Conservation (phyloP, 805 yeast genomes). For the Isabelozyma heimii region DNA sequence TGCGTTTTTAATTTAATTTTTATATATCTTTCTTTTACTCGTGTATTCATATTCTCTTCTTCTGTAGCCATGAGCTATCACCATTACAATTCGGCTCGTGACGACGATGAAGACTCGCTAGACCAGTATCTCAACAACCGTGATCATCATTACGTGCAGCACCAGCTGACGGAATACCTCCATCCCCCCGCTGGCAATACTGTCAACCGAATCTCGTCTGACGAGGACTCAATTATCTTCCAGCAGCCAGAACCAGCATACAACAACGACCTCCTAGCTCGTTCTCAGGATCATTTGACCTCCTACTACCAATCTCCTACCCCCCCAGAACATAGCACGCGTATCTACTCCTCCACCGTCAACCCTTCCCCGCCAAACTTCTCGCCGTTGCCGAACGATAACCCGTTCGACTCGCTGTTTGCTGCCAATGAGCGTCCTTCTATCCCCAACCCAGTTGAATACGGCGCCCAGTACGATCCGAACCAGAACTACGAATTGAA, state of each 20-base stretch:
- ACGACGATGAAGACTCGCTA: background rate
- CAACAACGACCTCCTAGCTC: conserved; percentile 8
- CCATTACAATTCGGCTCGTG: background rate
- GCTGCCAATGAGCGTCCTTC: conserved; percentile 2
- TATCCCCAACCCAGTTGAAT: conserved; percentile 7
- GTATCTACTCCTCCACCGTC: background rate
- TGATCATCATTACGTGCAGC: background rate
- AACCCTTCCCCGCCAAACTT: conserved; percentile 11
- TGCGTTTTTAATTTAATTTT: background rate
- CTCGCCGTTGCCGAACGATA: conserved; percentile 10
- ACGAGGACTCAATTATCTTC: conserved; percentile 21
- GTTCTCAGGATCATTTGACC: conserved; percentile 17
- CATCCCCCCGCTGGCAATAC: background rate
- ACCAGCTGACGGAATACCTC: background rate
- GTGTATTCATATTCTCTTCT: too few relatives aligned
- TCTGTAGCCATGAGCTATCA: background rate
- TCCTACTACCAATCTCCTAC: conserved; percentile 18
- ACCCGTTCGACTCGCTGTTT: conserved; percentile 11
- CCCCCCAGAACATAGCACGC: conserved; percentile 3
- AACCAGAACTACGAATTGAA: conserved; percentile 16
- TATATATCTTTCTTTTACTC: background rate
- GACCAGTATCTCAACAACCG: background rate
- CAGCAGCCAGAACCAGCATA: conserved; percentile 26
- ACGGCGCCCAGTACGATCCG: conserved; percentile 4
- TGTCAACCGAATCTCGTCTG: background rate